These are phyloP conservation scores for Epichloe sibirici DNA, from an alignment of 2,329 filamentous ascomycete species.

Conservation along the genomic window DNA sequence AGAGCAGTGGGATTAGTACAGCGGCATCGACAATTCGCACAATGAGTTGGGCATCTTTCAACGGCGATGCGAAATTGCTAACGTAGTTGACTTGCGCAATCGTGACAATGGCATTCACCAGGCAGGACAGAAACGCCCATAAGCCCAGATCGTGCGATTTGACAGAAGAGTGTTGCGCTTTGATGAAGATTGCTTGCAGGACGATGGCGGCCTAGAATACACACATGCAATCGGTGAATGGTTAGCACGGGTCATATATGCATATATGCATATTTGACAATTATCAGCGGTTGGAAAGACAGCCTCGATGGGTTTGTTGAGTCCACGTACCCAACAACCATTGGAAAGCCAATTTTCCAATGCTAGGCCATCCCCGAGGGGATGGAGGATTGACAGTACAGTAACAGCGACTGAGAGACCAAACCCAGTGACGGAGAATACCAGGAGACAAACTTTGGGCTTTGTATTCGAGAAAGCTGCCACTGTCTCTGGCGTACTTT, in stretches of 20 bases:
- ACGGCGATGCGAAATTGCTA: slow-evolving; percentile 17
- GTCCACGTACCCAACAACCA: slow-evolving; percentile 48
- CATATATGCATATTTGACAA: not conserved
- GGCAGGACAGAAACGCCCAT: slow-evolving; percentile 35
- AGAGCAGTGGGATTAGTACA: slow-evolving; percentile 29
- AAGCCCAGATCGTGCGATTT: slow-evolving; percentile 41
- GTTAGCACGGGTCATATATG: not conserved
- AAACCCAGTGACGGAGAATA: slow-evolving; percentile 42
- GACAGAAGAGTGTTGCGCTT: slow-evolving; percentile 36
- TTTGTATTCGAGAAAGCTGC: slow-evolving; percentile 48
- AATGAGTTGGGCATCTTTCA: slow-evolving; percentile 29
- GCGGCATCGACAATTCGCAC: slow-evolving; percentile 34
- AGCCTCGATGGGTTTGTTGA: not conserved
- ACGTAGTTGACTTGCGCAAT: slow-evolving; percentile 32
- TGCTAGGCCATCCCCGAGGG: slow-evolving; percentile 25
- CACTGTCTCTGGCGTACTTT: slow-evolving; percentile 50
- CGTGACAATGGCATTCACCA: slow-evolving; percentile 30
- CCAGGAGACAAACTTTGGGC: slow-evolving; percentile 41
- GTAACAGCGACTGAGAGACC: slow-evolving; percentile 44
- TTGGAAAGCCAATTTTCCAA: slow-evolving; percentile 49
- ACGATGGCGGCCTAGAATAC: slow-evolving; percentile 33
- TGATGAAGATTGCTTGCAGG: slow-evolving; percentile 38
- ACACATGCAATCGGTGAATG: not conserved
- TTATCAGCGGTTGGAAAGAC: not conserved
- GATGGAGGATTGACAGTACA: slow-evolving; percentile 34